phyloP scores from a whole-genome alignment of 2,329 filamentous ascomycete species.

The Arthrobotrys sinensis region DNA sequence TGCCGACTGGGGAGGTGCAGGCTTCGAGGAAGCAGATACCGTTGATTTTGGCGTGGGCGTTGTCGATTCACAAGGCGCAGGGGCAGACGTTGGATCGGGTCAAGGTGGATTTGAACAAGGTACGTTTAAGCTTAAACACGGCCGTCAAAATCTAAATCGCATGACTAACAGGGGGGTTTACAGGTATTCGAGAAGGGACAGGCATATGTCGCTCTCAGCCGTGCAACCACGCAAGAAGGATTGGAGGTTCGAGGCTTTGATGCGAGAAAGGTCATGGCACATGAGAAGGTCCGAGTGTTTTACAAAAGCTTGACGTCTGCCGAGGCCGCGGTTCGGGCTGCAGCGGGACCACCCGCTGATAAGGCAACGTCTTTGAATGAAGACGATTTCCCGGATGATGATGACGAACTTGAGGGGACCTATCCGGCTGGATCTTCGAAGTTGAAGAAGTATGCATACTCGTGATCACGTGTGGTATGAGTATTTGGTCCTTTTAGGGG shows the following conservation, averaged over 20 bases:
- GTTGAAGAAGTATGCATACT: constrained; percentile 41
- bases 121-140: constrained; percentile 7
- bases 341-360: constrained; percentile 57
- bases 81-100: constrained; percentile 88
- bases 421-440: constrained; percentile 1
- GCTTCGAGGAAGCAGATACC: constrained; percentile 76
- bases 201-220: constrained; percentile 94
- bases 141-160: too few relatives aligned
- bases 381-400: constrained; percentile 66
- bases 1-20: constrained; percentile 94
- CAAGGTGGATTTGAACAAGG: constrained; percentile 90
- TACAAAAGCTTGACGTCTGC: constrained; percentile 86
- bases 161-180: background rate
- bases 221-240: constrained; percentile 88
- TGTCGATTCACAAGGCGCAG: constrained; percentile 97
- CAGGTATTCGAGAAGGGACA: constrained; percentile 93
- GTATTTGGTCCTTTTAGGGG: background rate
- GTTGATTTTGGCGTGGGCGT: constrained; percentile 93
- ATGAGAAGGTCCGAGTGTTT: constrained; percentile 86
- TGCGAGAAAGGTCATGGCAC: constrained; percentile 91
- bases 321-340: constrained; percentile 70
- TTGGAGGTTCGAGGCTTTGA: constrained; percentile 92
- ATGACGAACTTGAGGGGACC: constrained; percentile 50
- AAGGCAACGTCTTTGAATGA: constrained; percentile 61
- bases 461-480: constrained; percentile 2